These are phyloP conservation scores for Lentinula boryana DNA, from an alignment of 768 basidiomycete species.

Conservation along the genomic window DNA sequence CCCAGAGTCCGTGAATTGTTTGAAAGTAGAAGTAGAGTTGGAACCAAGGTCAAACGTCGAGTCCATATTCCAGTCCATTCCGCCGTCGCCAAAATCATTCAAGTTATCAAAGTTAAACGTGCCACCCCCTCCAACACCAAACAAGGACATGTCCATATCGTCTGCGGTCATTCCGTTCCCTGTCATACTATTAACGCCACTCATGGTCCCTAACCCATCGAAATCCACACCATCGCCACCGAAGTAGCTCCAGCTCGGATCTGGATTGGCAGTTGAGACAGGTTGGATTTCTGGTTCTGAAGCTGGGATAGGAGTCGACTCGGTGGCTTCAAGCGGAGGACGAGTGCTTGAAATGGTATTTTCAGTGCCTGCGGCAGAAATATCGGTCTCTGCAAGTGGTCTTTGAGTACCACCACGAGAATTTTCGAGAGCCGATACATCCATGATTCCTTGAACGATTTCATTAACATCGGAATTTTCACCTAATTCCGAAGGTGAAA, in stretches of 20 bases:
- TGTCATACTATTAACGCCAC: constrained; percentile 16
- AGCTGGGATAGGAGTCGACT: background rate
- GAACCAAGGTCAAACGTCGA: background rate
- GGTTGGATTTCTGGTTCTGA: constrained; percentile 4
- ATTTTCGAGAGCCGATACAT: background rate
- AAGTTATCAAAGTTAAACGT: constrained; percentile 25
- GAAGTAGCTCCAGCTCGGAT: constrained; percentile 9
- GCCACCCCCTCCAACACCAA: background rate
- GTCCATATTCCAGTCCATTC: constrained; percentile 2
- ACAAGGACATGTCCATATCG: constrained; percentile 4
- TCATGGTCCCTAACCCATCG: constrained; percentile 24
- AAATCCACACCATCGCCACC: constrained; percentile 33
- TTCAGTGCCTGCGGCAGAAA: background rate
- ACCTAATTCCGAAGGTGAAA: constrained; percentile 12
- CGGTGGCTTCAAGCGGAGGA: background rate
- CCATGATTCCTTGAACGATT: background rate
- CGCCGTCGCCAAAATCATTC: constrained; percentile 19
- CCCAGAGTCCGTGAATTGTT: too few relatives aligned
- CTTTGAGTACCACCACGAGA: background rate
- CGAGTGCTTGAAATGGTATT: background rate
- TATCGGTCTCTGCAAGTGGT: background rate
- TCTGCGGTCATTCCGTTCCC: constrained; percentile 5
- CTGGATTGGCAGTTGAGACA: constrained; percentile 12
- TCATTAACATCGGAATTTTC: constrained; percentile 13
- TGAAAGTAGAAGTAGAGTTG: background rate